phyloP scores from a whole-genome alignment of 257 asterid species.

The Gardenia jasminoides region DNA sequence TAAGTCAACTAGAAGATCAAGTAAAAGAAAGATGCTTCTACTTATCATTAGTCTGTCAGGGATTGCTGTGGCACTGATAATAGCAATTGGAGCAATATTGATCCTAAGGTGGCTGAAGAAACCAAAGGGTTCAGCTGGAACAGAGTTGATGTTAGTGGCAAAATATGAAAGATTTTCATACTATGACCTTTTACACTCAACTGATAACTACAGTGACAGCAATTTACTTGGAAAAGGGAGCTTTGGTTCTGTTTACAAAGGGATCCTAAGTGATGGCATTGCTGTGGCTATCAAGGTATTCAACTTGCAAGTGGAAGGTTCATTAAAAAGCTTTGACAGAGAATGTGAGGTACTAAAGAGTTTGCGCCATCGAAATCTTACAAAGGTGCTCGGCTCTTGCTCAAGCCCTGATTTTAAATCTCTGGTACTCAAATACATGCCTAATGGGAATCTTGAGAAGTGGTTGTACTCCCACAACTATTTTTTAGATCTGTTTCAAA shows the following conservation, averaged over 20 bases:
- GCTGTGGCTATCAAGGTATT: constrained; percentile 32
- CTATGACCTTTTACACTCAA: constrained; percentile 16
- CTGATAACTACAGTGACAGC: constrained; percentile 9
- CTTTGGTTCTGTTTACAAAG: constrained; percentile 29
- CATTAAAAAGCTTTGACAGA: constrained; percentile 19
- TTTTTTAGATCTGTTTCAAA: constrained; percentile 15
- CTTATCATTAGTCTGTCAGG: background rate
- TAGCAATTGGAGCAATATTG: background rate
- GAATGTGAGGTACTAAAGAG: constrained; percentile 34
- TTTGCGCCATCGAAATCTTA: constrained; percentile 37
- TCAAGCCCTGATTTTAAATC: constrained; percentile 32
- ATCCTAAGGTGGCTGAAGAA: background rate
- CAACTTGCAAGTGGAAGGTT: constrained; percentile 20
- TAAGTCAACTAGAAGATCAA: too few species aligned
- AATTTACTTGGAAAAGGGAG: constrained; percentile 24
- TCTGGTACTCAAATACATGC: constrained; percentile 34
- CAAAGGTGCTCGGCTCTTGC: constrained; percentile 29
- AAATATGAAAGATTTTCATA: constrained; percentile 9
- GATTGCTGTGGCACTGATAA: background rate
- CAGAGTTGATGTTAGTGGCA: too few species aligned
- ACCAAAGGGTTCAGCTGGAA: background rate
- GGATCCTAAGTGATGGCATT: constrained; percentile 8
- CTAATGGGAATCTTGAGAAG: constrained; percentile 35
- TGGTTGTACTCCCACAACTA: constrained; percentile 22
- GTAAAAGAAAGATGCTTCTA: background rate